Percentiles rank a stretch among this genome's conserved stretches.
phyloP scores from a whole-genome alignment of 2,329 filamentous ascomycete genomes.

The Beauveria scarabaeidicola region DNA sequence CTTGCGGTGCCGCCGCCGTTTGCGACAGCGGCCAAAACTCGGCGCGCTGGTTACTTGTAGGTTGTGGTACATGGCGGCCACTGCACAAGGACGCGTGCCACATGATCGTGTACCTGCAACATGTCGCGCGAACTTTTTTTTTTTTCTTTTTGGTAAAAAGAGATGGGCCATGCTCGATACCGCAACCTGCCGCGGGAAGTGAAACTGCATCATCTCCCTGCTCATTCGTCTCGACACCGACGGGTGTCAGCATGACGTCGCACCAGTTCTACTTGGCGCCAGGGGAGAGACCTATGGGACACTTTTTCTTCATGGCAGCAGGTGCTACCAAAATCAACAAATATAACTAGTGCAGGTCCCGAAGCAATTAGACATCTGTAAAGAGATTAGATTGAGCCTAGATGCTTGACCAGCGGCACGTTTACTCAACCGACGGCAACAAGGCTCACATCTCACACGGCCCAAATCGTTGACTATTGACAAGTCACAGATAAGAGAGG shows the following conservation, averaged over 20 bases:
- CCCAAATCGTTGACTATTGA: not conserved
- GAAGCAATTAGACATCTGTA: not conserved
- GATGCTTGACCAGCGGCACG: not conserved
- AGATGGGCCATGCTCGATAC: not conserved
- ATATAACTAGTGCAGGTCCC: not conserved
- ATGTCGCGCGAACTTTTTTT: slow-evolving; percentile 4
- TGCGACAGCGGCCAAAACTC: not conserved
- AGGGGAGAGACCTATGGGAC: not conserved
- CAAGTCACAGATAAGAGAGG: not conserved
- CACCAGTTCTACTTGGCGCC: not conserved
- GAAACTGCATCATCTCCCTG: not conserved
- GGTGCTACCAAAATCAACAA: not conserved
- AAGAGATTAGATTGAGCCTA: not conserved
- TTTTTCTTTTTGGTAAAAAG: not conserved
- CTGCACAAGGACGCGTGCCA: slow-evolving; percentile 4
- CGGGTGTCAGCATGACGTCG: not conserved
- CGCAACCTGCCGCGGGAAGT: not conserved
- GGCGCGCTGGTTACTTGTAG: too few relatives aligned
- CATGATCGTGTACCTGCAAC: slow-evolving; percentile 1
- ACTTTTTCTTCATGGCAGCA: not conserved
- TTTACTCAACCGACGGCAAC: not conserved
- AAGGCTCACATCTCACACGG: not conserved
- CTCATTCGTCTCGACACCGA: not conserved
- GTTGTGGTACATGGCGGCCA: slow-evolving; percentile 6
- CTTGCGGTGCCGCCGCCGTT: not conserved